Base-by-base conservation (phyloP, 345 rosid species). In the Sonneratia alba region DNA sequence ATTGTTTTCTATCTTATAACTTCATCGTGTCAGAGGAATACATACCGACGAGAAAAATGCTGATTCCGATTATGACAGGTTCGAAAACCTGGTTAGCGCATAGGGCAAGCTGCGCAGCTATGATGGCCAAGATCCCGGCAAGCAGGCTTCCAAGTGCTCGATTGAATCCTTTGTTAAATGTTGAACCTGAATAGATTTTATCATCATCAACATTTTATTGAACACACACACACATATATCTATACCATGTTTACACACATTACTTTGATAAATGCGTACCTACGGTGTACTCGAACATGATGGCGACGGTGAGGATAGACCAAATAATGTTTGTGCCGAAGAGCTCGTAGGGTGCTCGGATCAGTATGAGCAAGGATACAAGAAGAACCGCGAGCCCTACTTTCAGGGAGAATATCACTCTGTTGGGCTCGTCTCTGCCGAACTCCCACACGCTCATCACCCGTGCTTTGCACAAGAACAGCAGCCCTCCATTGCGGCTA, bases 261-360 rank as follows among this genome's bases (percentile, higher is more conserved):
- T 34, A 5, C 16, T 66, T 36, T 4, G 7, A 18, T 15, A 6
- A 21, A 11, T 45, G 43, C 87, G 6, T 84, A 85, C 93, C 93
- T 3, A 86, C 93, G 36, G 91, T 85, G 70, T 81, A 84, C 78
- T 88, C 93, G 67, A 86, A 86, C 91, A 83, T 86, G 77, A 85
- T 81, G 42, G 91, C 91, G 36, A 88, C 93, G 1, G 93, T 88
- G 69, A 88, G 89, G 74, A 88, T 83, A 62, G 89, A 88, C 93
- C 93, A 88, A 9, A 88, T 83, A 74, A 88, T 85, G 63, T 76
- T 81, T 71, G 83, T 75, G 57, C 93, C 93, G 68, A 88, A 87
- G 32, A 82, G 77, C 49, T 85, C 86, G 71, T 83, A 88, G 65
- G 93, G 88, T 34, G 88, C 88, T 51, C 71, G 79, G 67, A 85